Conservation (phyloP, 352 stramenopile species). For the Thalassiosira delicatula region DNA sequence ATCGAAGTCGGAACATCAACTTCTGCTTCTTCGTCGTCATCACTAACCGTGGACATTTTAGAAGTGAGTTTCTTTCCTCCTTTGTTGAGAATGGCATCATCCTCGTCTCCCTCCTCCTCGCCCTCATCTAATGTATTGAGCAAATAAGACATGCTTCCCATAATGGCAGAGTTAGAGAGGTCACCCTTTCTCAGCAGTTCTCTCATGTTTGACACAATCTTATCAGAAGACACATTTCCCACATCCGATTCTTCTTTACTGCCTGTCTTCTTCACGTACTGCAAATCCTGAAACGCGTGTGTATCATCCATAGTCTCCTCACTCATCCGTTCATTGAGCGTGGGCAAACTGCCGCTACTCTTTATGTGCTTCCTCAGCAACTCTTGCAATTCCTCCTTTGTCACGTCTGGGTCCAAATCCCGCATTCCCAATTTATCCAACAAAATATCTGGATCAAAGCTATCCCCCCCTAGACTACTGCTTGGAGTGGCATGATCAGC, state of each 20-base stretch:
- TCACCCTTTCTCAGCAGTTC: background rate
- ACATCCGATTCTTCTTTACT: background rate
- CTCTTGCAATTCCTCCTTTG: conserved; percentile 49
- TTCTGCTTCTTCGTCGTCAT: conserved; percentile 7
- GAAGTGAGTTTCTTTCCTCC: background rate
- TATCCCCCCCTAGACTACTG: background rate
- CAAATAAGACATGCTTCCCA: background rate
- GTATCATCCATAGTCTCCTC: conserved; percentile 79
- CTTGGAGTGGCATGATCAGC: conserved; percentile 1
- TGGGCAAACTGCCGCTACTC: conserved; percentile 31
- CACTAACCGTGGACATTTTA: too few relatives aligned
- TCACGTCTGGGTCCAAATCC: conserved; percentile 48
- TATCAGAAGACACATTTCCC: background rate
- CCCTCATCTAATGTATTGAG: conserved; percentile 42
- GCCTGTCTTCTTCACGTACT: conserved; percentile 27
- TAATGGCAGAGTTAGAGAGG: background rate
- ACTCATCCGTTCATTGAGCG: conserved; percentile 73
- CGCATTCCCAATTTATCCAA: conserved; percentile 54
- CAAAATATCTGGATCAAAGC: conserved; percentile 58
- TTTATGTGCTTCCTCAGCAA: conserved; percentile 36
- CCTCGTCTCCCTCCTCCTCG: conserved; percentile 13
- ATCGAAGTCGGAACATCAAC: conserved; percentile 25
- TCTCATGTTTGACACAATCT: background rate
- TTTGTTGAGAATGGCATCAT: background rate
- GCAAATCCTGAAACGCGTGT: conserved; percentile 75